Conservation (phyloP, 139 green algal genomes). For the Deuterostichococcus epilithicus region DNA sequence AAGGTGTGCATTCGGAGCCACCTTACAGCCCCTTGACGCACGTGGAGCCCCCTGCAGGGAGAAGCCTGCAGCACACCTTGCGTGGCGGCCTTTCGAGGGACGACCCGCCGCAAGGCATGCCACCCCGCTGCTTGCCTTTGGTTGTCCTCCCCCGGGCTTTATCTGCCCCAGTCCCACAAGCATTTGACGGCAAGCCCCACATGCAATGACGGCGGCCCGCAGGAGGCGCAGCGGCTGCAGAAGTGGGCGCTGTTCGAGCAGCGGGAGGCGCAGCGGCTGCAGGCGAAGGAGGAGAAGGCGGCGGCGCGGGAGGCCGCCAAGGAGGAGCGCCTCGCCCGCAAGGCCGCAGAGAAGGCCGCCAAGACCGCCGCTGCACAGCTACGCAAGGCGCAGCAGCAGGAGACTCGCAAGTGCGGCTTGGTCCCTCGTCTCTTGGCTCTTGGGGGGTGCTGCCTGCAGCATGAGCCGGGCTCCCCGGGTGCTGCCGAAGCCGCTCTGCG, state of each 20-base stretch:
- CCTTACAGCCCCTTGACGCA: neutral
- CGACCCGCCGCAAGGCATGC: too few relatives aligned
- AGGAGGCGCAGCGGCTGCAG: slow-evolving; percentile 7
- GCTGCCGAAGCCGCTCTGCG: too few relatives aligned
- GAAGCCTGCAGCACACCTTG: too few relatives aligned
- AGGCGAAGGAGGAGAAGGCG: slow-evolving; percentile 18
- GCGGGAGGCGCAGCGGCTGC: neutral
- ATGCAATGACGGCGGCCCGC: neutral
- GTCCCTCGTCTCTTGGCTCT: too few relatives aligned
- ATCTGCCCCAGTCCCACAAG: too few relatives aligned
- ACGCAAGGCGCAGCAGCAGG: slow-evolving; percentile 21
- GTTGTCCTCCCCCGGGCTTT: too few relatives aligned
- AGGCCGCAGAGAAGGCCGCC: neutral
- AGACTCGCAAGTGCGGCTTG: slow-evolving; percentile 8
- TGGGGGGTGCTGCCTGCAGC: too few relatives aligned
- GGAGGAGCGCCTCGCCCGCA: slow-evolving; percentile 20
- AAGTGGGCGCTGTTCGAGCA: neutral
- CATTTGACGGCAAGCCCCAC: too few relatives aligned
- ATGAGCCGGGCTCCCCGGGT: too few relatives aligned
- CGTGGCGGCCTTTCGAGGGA: too few relatives aligned
- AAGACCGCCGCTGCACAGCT: slow-evolving; percentile 13
- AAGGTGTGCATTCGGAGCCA: neutral
- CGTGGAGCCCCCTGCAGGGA: too few relatives aligned
- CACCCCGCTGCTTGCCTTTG: too few relatives aligned
- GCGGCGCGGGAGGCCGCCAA: slow-evolving; percentile 4